Conservation (phyloP, 2,329 filamentous ascomycete species). For the Hypoxylon sp. region DNA sequence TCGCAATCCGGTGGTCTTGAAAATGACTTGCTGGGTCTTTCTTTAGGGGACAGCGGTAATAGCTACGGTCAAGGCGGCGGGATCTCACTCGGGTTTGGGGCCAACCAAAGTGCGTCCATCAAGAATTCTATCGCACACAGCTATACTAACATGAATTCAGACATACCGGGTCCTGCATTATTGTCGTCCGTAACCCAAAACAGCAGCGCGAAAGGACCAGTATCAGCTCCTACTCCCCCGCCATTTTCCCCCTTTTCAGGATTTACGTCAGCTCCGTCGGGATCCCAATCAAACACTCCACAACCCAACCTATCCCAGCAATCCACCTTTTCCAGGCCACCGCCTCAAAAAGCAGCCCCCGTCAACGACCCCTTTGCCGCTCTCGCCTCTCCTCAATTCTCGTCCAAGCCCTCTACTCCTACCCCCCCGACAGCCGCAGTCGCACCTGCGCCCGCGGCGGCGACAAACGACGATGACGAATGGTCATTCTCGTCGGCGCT, state of each 20-base stretch:
- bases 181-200: conserved; percentile 70
- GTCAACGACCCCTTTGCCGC: conserved; percentile 62
- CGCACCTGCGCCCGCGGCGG: conserved; percentile 37
- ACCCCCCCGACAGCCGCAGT: too few species aligned
- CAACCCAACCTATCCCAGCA: conserved; percentile 59
- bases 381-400: conserved; percentile 53
- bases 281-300: conserved; percentile 62
- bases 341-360: conserved; percentile 44
- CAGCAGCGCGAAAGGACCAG: conserved; percentile 62
- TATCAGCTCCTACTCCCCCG: conserved; percentile 53
- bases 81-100: conserved; percentile 82
- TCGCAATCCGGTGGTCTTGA: conserved; percentile 74
- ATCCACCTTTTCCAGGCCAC: conserved; percentile 56
- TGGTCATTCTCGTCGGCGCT: conserved; percentile 93
- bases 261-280: conserved; percentile 59
- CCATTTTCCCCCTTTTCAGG: conserved; percentile 64
- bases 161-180: conserved; percentile 70
- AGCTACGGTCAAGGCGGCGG: conserved; percentile 78
- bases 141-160: conserved; percentile 51
- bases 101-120: conserved; percentile 69
- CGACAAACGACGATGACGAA: conserved; percentile 77
- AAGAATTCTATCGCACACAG: not conserved
- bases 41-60: conserved; percentile 70
- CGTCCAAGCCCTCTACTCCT: conserved; percentile 50
- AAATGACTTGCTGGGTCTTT: conserved; percentile 89